These are phyloP conservation scores for Camillea tinctor DNA, from an alignment of 2,329 filamentous ascomycete species.

Conservation along the genomic window DNA sequence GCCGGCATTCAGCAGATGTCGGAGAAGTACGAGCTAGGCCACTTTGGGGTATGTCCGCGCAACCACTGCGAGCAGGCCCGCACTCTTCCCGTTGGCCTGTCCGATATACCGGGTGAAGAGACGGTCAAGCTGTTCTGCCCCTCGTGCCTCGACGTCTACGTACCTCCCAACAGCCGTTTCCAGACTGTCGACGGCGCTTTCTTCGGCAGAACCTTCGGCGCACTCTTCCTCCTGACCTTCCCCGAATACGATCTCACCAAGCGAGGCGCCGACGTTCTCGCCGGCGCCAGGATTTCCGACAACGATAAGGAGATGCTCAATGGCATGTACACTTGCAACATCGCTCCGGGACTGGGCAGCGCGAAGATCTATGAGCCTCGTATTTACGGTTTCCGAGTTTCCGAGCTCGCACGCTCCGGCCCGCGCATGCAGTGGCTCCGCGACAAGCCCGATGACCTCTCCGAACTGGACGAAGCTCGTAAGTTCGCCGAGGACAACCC, in stretches of 20 bases:
- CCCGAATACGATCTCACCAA: slow-evolving; percentile 88
- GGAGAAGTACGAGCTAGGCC: slow-evolving; percentile 95
- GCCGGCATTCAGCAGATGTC: slow-evolving; percentile 98
- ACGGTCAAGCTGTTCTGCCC: slow-evolving; percentile 99
- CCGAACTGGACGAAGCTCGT: slow-evolving; percentile 78
- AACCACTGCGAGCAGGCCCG: slow-evolving; percentile 88
- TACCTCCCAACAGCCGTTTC: slow-evolving; percentile 94
- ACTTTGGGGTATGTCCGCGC: slow-evolving; percentile 94
- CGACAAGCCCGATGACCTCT: slow-evolving; percentile 75
- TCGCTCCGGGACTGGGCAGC: slow-evolving; percentile 80
- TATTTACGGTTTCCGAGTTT: slow-evolving; percentile 96
- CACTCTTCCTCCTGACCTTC: slow-evolving; percentile 97
- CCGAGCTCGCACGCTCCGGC: slow-evolving; percentile 82
- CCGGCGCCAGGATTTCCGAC: slow-evolving; percentile 38
- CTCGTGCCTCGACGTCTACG: slow-evolving; percentile 94
- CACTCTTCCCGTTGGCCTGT: slow-evolving; percentile 88
- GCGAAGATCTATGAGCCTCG: slow-evolving; percentile 88
- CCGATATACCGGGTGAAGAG: slow-evolving; percentile 92
- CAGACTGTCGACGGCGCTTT: slow-evolving; percentile 97
- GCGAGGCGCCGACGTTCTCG: slow-evolving; percentile 61
- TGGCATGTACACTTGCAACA: slow-evolving; percentile 81
- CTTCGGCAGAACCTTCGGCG: slow-evolving; percentile 95
- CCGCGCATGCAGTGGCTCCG: slow-evolving; percentile 97
- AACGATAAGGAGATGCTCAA: slow-evolving; percentile 65
- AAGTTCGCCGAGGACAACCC: slow-evolving; percentile 51